Base-by-base conservation (phyloP, 2,329 filamentous ascomycete genomes). In the Apiospora aurea region DNA sequence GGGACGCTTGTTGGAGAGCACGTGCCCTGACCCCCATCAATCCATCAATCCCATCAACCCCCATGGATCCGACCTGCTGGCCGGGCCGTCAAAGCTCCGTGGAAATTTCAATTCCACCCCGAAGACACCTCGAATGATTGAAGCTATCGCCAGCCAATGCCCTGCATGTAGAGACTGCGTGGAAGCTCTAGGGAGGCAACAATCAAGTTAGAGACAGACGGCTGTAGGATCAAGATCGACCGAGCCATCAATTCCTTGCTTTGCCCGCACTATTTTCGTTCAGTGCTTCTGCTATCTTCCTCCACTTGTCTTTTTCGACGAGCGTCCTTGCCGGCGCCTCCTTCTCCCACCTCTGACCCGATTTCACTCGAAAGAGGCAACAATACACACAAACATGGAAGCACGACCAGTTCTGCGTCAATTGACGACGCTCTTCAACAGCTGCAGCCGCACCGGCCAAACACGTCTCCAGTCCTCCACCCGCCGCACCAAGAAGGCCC, bases 401-500 rank as follows among this genome's bases (percentile, higher is more conserved):
- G 67, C 69, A 61, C 72, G 72, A 38, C 68, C 72, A n/a, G 47
- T 70, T 49, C 69, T 74, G 34, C 69, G 70, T 38, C 69, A 72
- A 7, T 26, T 71, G 11, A 43, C 66, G 49, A 47, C 29, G 4
- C 51, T 73, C 41, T 18, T 41, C 70, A 53, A 78, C 70, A 78
- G 76, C 72, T 71, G 74, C 76, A 69, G 70, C 68, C 53, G 47
- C 29, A 26, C 34, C 51, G 41, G 68, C 67, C 71, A 57, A 29
- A 53, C 24, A 4, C 68, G 68, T 16, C 29, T 43, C 46, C 85
- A 90, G 78, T 81, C 83, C 14, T 87, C 87, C 43, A 81, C 85
- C 2, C 80, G 84, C 70, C 87, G 89, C 71, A 89, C 87, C 61
- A 89, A 88, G 81, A 86, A 87, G 71, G 82, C 85, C 67, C 86